Percentiles rank a stretch among this genome's conserved stretches.
Conservation (phyloP, 768 basidiomycete genomes). For the Mycena rosella region DNA sequence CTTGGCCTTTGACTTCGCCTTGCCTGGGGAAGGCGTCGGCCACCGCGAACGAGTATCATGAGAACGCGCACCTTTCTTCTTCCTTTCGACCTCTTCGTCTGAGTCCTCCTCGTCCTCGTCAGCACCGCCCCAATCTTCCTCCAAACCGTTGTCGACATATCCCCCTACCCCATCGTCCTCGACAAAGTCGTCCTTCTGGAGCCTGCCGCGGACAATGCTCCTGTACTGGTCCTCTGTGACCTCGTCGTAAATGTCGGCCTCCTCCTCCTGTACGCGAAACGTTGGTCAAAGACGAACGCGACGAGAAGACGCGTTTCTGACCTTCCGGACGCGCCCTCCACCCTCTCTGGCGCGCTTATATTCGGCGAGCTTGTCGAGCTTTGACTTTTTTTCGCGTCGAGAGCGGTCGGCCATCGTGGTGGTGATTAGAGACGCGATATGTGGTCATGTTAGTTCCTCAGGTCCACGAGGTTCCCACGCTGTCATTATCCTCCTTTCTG, state of each 20-base stretch:
- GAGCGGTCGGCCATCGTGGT: conserved; percentile 55
- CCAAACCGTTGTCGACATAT: conserved; percentile 97
- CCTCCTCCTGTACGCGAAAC: conserved; percentile 58
- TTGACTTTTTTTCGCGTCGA: conserved; percentile 54
- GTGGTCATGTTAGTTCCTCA: conserved; percentile 10
- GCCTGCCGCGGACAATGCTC: conserved; percentile 83
- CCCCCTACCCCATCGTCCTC: conserved; percentile 93
- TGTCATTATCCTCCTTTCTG: background rate
- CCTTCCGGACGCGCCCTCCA: conserved; percentile 71
- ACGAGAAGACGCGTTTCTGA: conserved; percentile 44
- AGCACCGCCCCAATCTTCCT: conserved; percentile 82
- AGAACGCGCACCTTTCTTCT: conserved; percentile 55
- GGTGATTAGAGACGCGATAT: background rate
- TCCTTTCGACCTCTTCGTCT: conserved; percentile 62
- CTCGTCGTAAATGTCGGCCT: conserved; percentile 86
- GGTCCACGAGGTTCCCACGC: background rate
- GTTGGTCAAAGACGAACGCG: conserved; percentile 18
- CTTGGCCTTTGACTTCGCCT: conserved; percentile 60
- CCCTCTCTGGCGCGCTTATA: conserved; percentile 72
- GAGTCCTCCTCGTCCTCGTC: conserved; percentile 70
- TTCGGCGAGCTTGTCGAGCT: conserved; percentile 67
- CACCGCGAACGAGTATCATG: conserved; percentile 22
- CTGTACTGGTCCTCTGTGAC: conserved; percentile 92
- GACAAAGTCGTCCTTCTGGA: conserved; percentile 93
- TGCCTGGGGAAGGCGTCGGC: conserved; percentile 34